Evolutionary conservation across 75 land plant genomes (phyloP).

Genomic region (Gnetum montanum): DNA sequence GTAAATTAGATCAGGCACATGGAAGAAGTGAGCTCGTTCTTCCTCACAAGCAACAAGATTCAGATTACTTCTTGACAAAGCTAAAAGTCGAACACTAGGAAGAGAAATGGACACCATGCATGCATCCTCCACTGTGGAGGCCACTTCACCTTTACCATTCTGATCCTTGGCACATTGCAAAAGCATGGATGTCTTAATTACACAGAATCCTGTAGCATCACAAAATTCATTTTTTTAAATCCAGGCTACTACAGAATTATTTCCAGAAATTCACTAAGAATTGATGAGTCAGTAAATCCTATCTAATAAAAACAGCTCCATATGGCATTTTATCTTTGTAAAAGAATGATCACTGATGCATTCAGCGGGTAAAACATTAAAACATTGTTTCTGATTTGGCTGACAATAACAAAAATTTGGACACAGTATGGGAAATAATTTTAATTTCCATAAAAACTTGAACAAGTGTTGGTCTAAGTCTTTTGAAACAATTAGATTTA

Average conservation of each 20-base stretch:
- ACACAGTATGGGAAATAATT: background rate
- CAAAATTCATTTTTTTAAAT: too few relatives aligned
- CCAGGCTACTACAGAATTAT: too few relatives aligned
- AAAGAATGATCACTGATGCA: too few relatives aligned
- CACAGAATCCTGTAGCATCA: slow-evolving; percentile 57
- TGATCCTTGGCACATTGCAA: slow-evolving; percentile 25
- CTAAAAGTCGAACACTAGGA: slow-evolving; percentile 30
- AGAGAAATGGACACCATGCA: slow-evolving; percentile 32
- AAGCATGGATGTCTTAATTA: slow-evolving; percentile 42
- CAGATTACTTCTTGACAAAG: slow-evolving; percentile 29
- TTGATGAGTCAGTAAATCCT: too few relatives aligned
- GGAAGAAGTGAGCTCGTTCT: slow-evolving; percentile 25
- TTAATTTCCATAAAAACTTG: background rate
- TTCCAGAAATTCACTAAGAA: too few relatives aligned
- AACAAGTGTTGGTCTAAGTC: too few relatives aligned
- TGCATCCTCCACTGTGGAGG: slow-evolving; percentile 15
- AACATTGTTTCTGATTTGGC: too few relatives aligned
- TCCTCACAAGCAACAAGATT: slow-evolving; percentile 28
- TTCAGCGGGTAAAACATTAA: too few relatives aligned
- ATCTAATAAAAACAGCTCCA: too few relatives aligned
- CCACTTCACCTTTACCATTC: slow-evolving; percentile 16
- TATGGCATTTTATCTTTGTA: too few relatives aligned
- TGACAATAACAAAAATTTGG: background rate
- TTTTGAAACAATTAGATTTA: too few relatives aligned
- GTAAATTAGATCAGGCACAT: slow-evolving; percentile 28